Evolutionary conservation across 768 basidiomycete species (phyloP).

Genomic region (Lyophyllum atratum): DNA sequence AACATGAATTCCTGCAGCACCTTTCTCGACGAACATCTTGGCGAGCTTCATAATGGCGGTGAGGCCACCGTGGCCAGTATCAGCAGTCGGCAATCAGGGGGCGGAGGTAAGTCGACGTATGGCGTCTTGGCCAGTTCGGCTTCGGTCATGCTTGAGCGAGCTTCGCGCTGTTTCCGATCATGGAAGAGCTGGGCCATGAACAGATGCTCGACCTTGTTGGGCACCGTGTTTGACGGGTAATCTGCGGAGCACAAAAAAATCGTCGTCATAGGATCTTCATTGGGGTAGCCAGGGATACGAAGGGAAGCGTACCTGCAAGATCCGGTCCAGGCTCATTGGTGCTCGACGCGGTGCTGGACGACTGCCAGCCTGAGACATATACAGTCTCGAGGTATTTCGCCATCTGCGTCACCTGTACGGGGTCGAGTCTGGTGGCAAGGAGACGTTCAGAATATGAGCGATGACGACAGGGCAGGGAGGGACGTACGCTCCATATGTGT

Average conservation of each 20-base stretch:
- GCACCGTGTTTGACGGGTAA: conserved; percentile 98
- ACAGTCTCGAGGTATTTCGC: conserved; percentile 98
- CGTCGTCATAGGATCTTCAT: neutral
- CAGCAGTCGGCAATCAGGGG: conserved; percentile 96
- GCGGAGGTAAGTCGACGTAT: conserved; percentile 84
- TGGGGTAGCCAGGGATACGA: neutral
- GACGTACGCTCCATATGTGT: conserved; percentile 98
- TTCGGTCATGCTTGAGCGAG: conserved; percentile 68
- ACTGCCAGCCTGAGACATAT: conserved; percentile 97
- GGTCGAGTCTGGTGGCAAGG: conserved; percentile 77
- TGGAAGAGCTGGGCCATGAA: conserved; percentile 99
- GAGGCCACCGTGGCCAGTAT: conserved; percentile 96
- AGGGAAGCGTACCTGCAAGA: conserved; percentile 74
- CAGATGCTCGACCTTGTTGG: conserved; percentile 97
- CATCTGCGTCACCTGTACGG: conserved; percentile 99
- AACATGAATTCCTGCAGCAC: conserved; percentile 96
- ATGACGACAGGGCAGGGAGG: neutral
- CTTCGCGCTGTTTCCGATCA: conserved; percentile 93
- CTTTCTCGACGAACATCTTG: conserved; percentile 98
- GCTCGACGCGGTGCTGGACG: conserved; percentile 89
- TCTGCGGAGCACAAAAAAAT: conserved; percentile 44
- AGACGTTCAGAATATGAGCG: neutral
- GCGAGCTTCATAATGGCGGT: conserved; percentile 99
- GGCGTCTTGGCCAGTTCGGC: conserved; percentile 72
- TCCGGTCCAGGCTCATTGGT: conserved; percentile 98